Conservation (phyloP, 108 stramenopile species). For the Craspedostauros australis region DNA sequence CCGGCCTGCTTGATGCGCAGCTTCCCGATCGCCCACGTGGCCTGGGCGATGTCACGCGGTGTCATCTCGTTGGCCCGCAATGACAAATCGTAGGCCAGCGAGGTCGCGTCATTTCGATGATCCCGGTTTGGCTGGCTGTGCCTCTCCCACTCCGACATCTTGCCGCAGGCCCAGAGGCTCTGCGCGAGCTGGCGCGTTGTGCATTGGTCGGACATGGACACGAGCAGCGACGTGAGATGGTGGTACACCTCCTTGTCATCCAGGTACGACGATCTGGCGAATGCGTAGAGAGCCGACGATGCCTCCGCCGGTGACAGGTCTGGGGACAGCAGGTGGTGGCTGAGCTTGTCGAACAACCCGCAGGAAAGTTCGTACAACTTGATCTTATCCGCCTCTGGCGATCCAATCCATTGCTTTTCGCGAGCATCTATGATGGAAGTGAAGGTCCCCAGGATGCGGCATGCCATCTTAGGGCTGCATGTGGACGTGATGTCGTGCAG, state of each 20-base stretch:
- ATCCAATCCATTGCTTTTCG: background rate
- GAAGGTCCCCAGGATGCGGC: conserved; percentile 53
- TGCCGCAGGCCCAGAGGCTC: conserved; percentile 68
- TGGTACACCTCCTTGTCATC: conserved; percentile 70
- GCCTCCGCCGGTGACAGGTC: conserved; percentile 40
- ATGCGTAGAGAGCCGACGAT: conserved; percentile 58
- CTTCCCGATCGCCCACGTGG: conserved; percentile 57
- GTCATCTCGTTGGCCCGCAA: conserved; percentile 33
- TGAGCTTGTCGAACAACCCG: conserved; percentile 41
- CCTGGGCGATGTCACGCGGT: conserved; percentile 50
- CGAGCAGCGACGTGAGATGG: conserved; percentile 38
- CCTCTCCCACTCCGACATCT: conserved; percentile 39
- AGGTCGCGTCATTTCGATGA: conserved; percentile 13
- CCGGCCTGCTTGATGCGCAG: conserved; percentile 24
- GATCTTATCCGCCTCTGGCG: background rate
- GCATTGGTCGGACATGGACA: conserved; percentile 24
- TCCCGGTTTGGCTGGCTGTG: background rate
- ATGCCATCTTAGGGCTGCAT: conserved; percentile 46
- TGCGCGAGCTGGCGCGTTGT: conserved; percentile 44
- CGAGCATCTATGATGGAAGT: conserved; percentile 13
- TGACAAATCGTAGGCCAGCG: conserved; percentile 24
- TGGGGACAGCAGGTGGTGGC: conserved; percentile 41
- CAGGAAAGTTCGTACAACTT: background rate
- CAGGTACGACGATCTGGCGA: conserved; percentile 53
- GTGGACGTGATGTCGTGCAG: conserved; percentile 30